Percentiles rank a stretch among this genome's conserved stretches.
These are phyloP conservation scores for Spinellus fusiger DNA, from an alignment of 192 early-diverging fungal genomes.

Conservation along the genomic window DNA sequence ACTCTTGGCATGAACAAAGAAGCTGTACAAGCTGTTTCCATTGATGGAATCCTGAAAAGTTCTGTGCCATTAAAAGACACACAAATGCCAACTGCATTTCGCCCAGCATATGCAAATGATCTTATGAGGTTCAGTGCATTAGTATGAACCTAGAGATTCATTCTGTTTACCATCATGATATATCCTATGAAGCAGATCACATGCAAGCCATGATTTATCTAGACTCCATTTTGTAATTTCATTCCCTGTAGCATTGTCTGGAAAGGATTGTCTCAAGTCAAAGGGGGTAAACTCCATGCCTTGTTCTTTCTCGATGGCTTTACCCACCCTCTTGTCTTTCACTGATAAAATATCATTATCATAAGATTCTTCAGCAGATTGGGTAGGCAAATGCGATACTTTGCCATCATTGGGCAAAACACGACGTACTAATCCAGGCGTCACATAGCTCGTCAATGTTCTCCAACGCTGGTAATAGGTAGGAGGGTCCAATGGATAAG, in stretches of 20 bases:
- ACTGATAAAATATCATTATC: neutral
- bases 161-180: conserved; percentile 40
- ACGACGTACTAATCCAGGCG: conserved; percentile 21
- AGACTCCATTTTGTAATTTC: conserved; percentile 72
- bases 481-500: conserved; percentile 71
- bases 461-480: conserved; percentile 72
- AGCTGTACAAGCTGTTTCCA: conserved; percentile 80
- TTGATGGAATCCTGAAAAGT: conserved; percentile 81
- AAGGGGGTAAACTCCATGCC: conserved; percentile 60
- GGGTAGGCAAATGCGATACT: conserved; percentile 28
- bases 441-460: conserved; percentile 66
- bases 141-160: neutral
- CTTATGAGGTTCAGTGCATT: conserved; percentile 10
- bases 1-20: conserved; percentile 58
- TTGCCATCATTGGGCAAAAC: conserved; percentile 26
- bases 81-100: conserved; percentile 84
- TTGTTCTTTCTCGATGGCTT: conserved; percentile 18
- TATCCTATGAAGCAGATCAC: conserved; percentile 37
- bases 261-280: conserved; percentile 81
- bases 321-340: conserved; percentile 11
- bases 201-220: conserved; percentile 87
- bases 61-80: conserved; percentile 70
- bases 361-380: neutral
- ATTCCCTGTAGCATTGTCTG: conserved; percentile 54
- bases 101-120: conserved; percentile 54